These are phyloP conservation scores for Iris pallida DNA, from an alignment of 116 monocot species.

Conservation along the genomic window DNA sequence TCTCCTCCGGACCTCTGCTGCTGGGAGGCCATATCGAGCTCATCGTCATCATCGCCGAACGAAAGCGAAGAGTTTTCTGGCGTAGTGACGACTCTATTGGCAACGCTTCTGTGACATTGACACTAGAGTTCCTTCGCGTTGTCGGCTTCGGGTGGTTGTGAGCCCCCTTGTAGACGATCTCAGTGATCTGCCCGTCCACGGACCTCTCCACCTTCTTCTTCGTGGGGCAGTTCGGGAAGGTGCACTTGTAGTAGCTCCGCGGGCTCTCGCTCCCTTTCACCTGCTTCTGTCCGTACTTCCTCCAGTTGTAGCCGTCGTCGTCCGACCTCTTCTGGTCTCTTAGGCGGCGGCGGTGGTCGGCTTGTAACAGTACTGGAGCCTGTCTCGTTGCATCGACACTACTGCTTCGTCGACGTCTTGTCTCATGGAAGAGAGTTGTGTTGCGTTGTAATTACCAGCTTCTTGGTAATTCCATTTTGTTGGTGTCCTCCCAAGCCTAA, in stretches of 20 bases:
- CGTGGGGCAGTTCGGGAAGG: conserved; percentile 8
- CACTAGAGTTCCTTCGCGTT: conserved; percentile 1
- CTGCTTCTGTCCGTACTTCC: conserved; percentile 18
- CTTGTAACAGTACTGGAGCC: too few species aligned
- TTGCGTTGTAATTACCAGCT: too few species aligned
- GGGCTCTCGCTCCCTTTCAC: conserved; percentile 19
- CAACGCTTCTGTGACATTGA: not conserved
- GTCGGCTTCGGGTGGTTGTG: conserved; percentile 15
- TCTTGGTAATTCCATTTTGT: too few species aligned
- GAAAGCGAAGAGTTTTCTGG: conserved; percentile 10
- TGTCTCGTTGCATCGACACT: too few species aligned
- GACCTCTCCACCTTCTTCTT: conserved; percentile 21
- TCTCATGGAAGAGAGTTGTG: too few species aligned
- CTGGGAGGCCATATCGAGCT: conserved; percentile 24
- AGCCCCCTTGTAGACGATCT: conserved; percentile 18
- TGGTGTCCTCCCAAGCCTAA: too few species aligned
- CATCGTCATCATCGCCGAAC: conserved; percentile 18
- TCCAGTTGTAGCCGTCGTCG: conserved; percentile 23
- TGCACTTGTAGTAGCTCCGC: conserved; percentile 21
- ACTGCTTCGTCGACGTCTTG: too few species aligned
- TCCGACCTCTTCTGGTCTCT: conserved; percentile 4
- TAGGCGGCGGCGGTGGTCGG: not conserved
- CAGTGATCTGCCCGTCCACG: conserved; percentile 11
- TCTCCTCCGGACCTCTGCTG: conserved; percentile 21
- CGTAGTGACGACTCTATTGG: not conserved